Evolutionary conservation across 192 early-diverging fungal genomes (phyloP), one percentile per base, ranked within the genome.

Genomic region (Polychytrium aggregatum): DNA sequence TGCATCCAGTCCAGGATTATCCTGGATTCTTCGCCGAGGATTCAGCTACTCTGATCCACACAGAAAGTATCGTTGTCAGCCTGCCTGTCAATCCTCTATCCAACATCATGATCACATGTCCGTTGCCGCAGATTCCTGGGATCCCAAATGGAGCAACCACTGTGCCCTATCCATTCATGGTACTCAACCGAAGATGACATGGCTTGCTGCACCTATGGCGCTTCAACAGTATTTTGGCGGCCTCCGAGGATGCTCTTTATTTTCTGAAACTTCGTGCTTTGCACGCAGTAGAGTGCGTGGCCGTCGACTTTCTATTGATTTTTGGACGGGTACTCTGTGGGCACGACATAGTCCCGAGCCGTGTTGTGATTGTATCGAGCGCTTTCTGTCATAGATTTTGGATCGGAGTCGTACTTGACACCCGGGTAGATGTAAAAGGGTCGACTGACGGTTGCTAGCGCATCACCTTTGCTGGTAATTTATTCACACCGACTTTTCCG

Each of bases 81-180:
- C 54, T 77, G 27, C 74, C 74, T 1, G 64, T 79, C 26, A 73
- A 79, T 54, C 62, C 65, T 6, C 63, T 71, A 29, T 72, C 70
- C n/a, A 72, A 58, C 37, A 64, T 79, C 1, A 64, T 64, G 2
- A 37, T 79, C 2, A 69, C 68, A 0, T 30, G 77, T 16, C 63
- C 65, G 35, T 41, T 79, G 6, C 77, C 74, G 18, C 44, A 36
- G 10, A 71, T 79, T 44, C 77, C 73, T 0, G 77, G 77, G 17
- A 74, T 79, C 0, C 77, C 77, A 0, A 38, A 28, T 3, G 66
- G 43, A 10, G 65, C 60, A 3, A 79, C 77, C 3, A 71, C 77
- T 0, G 65, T 70, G 29, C 74, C 77, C 6, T 74, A 73, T 1
- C 56, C 77, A 0, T 79, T 74, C 50, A 69, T 79, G 68, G 68